phyloP scores from a whole-genome alignment of 441 rosid genomes.

The Viola pubescens region DNA sequence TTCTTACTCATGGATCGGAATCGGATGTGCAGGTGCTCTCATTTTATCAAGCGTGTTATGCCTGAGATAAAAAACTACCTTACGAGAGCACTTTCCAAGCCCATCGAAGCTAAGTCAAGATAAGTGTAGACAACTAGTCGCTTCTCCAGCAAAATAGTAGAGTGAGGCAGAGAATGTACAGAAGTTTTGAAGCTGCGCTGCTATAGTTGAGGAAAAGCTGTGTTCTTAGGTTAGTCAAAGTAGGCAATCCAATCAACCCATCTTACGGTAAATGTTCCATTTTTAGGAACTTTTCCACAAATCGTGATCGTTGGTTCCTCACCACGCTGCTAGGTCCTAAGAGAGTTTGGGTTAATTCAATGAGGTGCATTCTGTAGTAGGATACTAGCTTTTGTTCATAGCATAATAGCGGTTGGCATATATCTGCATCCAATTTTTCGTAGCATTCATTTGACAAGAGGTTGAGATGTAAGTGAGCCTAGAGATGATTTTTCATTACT shows the following conservation, averaged over 20 bases:
- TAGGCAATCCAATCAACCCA: background rate
- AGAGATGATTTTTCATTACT: no score
- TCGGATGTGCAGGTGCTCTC: conserved; percentile 54
- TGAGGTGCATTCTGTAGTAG: no score
- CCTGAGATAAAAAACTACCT: conserved; percentile 74
- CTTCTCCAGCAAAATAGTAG: conserved; percentile 1
- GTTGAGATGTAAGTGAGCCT: no score
- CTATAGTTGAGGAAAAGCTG: background rate
- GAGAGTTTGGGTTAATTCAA: no score
- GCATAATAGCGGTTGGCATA: no score
- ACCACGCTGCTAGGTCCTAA: no score
- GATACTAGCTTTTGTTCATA: no score
- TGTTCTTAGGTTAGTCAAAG: conserved; percentile 10
- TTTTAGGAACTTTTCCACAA: no score
- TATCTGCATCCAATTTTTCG: no score
- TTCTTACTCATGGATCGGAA: background rate
- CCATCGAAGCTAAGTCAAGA: conserved; percentile 37
- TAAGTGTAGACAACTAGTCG: conserved; percentile 30
- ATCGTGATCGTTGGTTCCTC: no score
- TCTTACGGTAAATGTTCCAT: background rate
- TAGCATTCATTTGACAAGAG: no score
- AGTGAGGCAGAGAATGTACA: conserved; percentile 14
- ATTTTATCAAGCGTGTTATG: conserved; percentile 56
- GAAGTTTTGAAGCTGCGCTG: conserved; percentile 11
- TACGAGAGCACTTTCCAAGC: conserved; percentile 50